Conservation (phyloP, 225 moss, liverwort and hornwort species). For the Physcomitrium patens region DNA sequence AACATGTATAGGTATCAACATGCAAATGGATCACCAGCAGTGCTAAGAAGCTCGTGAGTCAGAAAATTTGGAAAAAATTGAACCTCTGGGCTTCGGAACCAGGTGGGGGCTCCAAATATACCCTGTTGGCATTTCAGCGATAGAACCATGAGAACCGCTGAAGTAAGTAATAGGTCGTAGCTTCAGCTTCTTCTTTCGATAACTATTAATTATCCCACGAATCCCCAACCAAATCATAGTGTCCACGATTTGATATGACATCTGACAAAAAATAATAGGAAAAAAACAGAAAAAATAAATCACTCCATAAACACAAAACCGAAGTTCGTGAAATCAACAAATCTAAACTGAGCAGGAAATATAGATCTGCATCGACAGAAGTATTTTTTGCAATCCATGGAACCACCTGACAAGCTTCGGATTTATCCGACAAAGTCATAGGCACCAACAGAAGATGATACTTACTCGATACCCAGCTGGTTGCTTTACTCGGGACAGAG, state of each 20-base stretch:
- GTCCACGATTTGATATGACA: constrained; percentile 75
- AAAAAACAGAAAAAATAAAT: constrained; percentile 20
- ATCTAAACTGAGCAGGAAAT: not conserved
- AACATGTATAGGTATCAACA: constrained; percentile 16
- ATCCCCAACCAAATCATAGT: constrained; percentile 73
- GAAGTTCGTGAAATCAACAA: constrained; percentile 1
- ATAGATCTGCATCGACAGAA: constrained; percentile 7
- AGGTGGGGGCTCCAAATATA: constrained; percentile 81
- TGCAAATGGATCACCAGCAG: constrained; percentile 6
- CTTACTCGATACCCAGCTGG: constrained; percentile 72
- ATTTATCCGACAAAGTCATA: constrained; percentile 16
- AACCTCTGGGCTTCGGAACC: constrained; percentile 71
- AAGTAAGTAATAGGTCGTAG: constrained; percentile 66
- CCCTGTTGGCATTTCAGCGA: constrained; percentile 62
- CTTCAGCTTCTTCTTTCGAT: constrained; percentile 68
- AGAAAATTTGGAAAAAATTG: not conserved
- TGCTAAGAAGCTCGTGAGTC: constrained; percentile 6
- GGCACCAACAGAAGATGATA: constrained; percentile 1
- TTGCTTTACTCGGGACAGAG: constrained; percentile 66
- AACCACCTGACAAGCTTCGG: constrained; percentile 4
- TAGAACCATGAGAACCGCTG: constrained; percentile 77
- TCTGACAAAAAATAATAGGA: constrained; percentile 38
- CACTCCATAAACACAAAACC: constrained; percentile 5
- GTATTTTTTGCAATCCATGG: constrained; percentile 1
- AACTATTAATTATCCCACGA: constrained; percentile 67